Conservation (phyloP, 2,329 filamentous ascomycete genomes). For the Xylaria polymorpha region DNA sequence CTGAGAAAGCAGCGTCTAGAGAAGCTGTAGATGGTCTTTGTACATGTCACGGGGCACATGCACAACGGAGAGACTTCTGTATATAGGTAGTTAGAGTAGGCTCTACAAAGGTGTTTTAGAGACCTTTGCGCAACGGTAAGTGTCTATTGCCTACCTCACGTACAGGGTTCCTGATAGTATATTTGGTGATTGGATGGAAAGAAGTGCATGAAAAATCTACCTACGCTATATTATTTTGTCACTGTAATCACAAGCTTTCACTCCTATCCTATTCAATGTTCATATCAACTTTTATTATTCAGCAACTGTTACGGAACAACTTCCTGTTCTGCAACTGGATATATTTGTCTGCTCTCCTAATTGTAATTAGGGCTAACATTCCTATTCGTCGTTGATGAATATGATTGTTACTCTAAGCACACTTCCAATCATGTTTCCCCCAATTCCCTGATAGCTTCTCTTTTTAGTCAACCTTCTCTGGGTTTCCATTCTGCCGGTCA, state of each 20-base stretch:
- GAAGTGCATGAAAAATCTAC: background rate
- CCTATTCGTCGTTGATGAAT: background rate
- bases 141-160: no score
- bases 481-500: background rate
- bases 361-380: no score
- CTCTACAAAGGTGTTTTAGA: no score
- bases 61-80: no score
- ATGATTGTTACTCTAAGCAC: no score
- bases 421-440: no score
- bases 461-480: background rate
- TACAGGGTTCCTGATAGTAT: no score
- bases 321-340: background rate
- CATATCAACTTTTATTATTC: no score
- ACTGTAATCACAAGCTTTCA: background rate
- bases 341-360: background rate
- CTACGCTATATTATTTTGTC: background rate
- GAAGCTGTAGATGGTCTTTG: constrained; percentile 53
- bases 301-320: no score
- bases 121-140: no score
- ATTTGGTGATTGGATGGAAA: background rate
- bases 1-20: constrained; percentile 61
- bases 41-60: background rate
- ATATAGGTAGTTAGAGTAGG: no score
- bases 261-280: background rate
- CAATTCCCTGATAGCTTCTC: no score